phyloP scores from a whole-genome alignment of 192 early-diverging fungal species.

The Podila horticola region DNA sequence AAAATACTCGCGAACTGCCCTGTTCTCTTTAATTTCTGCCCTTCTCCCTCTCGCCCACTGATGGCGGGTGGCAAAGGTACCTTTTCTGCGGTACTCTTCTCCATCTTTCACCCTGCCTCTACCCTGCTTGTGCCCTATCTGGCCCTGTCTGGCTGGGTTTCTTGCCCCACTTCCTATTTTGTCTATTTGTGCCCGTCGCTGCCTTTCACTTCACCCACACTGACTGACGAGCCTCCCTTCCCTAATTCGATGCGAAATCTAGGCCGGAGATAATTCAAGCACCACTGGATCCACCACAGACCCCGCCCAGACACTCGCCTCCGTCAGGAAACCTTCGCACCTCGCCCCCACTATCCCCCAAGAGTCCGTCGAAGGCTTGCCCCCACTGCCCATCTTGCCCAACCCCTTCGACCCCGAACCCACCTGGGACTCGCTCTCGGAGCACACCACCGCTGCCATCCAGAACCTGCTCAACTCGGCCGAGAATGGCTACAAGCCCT shows the following conservation, averaged over 20 bases:
- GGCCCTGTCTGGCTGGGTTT: neutral
- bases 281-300: slow-evolving; percentile 46
- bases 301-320: slow-evolving; percentile 39
- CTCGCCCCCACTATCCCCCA: slow-evolving; percentile 47
- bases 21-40: too few relatives aligned
- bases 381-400: slow-evolving; percentile 39
- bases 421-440: slow-evolving; percentile 65
- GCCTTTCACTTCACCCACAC: neutral
- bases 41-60: too few relatives aligned
- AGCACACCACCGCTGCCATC: slow-evolving; percentile 58
- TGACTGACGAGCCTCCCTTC: neutral
- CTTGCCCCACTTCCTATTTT: neutral
- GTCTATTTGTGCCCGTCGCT: neutral
- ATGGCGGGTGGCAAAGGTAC: neutral
- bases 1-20: too few relatives aligned
- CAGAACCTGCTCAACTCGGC: slow-evolving; percentile 62
- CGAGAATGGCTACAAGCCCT: slow-evolving; percentile 66
- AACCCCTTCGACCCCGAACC: slow-evolving; percentile 47
- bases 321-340: slow-evolving; percentile 37
- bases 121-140: neutral
- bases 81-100: neutral
- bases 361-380: slow-evolving; percentile 53
- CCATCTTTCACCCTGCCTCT: neutral
- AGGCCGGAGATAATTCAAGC: slow-evolving; percentile 21
- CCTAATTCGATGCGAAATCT: slow-evolving; percentile 3